Evolutionary conservation across 305 asterid species (phyloP), one percentile per base, ranked within the genome.

Genomic region (Fraxinus xanthoxyloides): DNA sequence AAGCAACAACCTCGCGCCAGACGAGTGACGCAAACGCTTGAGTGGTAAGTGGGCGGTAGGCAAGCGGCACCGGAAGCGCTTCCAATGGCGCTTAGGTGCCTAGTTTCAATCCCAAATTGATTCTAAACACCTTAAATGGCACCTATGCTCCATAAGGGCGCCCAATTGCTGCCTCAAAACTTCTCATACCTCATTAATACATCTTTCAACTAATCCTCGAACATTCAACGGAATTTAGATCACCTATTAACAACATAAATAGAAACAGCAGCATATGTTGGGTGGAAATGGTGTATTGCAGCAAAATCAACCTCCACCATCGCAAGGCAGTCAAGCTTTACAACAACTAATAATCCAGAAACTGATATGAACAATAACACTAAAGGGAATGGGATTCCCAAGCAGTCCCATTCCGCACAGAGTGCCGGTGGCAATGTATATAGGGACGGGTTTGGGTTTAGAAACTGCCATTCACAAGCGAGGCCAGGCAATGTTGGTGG

Each of bases 291-390:
- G 80, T 35, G 10, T 56, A 6, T 1, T 36, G 2, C 69, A 80
- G 19, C 63, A 21, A 80, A 90, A 82, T 61, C 92, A 89, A 3
- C 46, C 88, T 46, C 82, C 77, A 82, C 36, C 84, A 3, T 70
- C 91, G 0, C 93, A 87, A 30, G 88, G 92, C 43, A 85, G 82
- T 86, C 97, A 90, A 83, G 89, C 87, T 21, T 56, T 92, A 69
- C 97, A 93, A 28, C 97, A 93, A 40, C 95, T 90, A 70, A 90
- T 90, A 93, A 87, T 95, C 82, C 98, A 93, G 88, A 97, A 90
- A 69, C 51, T 88, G 72, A 89, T 76, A 88, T 91, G 90, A 92
- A 46, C 69, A 89, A 85, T 81, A 88, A 87, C 63, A 87, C 82
- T 31, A 87, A 81, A 13, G 88, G 87, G 51, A 76, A 83, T 77